Base-by-base conservation (phyloP, 2,329 filamentous ascomycete genomes). In the Penicillium italicum region DNA sequence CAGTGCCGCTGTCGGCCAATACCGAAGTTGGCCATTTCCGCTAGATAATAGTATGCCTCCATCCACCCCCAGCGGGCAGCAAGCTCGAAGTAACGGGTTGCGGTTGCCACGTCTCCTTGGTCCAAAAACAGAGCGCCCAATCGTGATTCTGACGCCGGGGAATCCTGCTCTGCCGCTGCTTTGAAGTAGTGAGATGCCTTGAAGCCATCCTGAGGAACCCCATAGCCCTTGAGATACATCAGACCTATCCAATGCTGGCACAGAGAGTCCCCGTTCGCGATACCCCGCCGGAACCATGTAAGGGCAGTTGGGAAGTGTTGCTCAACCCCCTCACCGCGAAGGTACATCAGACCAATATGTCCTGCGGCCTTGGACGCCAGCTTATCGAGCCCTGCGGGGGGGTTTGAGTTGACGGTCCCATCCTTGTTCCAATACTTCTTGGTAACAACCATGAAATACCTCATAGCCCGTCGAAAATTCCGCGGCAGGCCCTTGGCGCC, bases 1-100 rank as follows among this genome's bases (percentile, higher is more conserved):
- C 92, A 97, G 12, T 88, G 87, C 63, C 86, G 86, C 62, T 96
- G 90, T 34, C 89, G 82, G 5, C 90, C 91, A 30, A 95, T 82
- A 0, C 90, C 91, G 59, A 90, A 84, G 63, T 92, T 84, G 24
- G 86, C 87, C 78, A 96, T 85, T 74, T 97, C 92, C 2, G 90
- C 92, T 4, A 97, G 83, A 71, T 96, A 96, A 75, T 96, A 97
- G 69, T 90, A 90, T 0, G 91, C 89, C 73, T 96, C 91, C 59
- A 96, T 88, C 68, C 91, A 89, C 14, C 87, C 87, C 69, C 91
- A 91, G 24, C 90, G 81, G 38, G 88, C 88, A 5, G 92, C 92
- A 45, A 93, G 80, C 67, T 96, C 91, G 65, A 97, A 96, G 71
- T 95, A 96, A 62, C 88, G 86, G 57, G 86, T 88, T 2, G 92